Conservation (phyloP, 495 filamentous ascomycete species). For the Daldinia childiae region DNA sequence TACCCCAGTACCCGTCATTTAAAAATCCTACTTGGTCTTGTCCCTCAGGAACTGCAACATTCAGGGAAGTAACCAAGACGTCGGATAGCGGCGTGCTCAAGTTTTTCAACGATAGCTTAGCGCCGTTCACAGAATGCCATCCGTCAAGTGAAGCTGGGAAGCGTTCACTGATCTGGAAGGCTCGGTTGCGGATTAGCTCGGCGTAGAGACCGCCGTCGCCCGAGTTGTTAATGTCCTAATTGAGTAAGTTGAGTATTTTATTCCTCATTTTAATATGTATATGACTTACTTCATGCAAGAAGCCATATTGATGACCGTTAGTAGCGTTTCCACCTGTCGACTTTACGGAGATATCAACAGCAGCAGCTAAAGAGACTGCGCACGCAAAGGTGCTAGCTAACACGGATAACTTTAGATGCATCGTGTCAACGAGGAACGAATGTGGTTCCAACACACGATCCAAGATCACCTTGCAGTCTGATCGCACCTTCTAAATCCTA, state of each 20-base stretch:
- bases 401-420: conserved; percentile 42
- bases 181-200: conserved; percentile 76
- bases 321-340: conserved; percentile 52
- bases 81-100: conserved; percentile 59
- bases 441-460: not conserved
- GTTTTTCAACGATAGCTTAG: conserved; percentile 60
- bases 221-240: conserved; percentile 75
- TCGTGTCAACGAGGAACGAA: conserved; percentile 37
- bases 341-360: conserved; percentile 46
- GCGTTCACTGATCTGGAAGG: conserved; percentile 61
- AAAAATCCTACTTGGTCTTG: conserved; percentile 61
- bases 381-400: conserved; percentile 29
- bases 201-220: conserved; percentile 82
- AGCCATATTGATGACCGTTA: conserved; percentile 50
- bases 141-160: conserved; percentile 57
- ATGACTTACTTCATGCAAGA: conserved; percentile 51
- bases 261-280: not conserved
- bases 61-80: conserved; percentile 67
- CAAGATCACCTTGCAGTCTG: not conserved
- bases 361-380: conserved; percentile 26
- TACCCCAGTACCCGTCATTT: conserved; percentile 70
- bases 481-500: not conserved
- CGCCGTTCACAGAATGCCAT: conserved; percentile 65
- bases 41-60: conserved; percentile 54
- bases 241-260: not conserved